Conservation (phyloP, 352 stramenopile genomes). For the Globisporangium nagaii region DNA sequence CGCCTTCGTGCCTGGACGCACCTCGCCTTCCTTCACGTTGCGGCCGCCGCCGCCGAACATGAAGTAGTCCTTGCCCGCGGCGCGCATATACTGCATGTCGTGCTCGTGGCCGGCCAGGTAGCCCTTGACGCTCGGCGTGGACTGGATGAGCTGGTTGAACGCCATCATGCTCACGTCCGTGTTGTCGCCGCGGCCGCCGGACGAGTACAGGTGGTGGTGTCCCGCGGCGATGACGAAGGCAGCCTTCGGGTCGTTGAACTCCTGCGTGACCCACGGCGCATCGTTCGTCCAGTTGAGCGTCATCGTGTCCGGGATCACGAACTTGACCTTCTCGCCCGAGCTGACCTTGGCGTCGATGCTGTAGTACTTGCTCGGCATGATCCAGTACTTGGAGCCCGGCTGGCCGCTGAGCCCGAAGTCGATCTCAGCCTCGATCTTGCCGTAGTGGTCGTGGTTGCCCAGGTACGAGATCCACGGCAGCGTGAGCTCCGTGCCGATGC, state of each 20-base stretch:
- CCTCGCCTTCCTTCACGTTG: constrained; percentile 1
- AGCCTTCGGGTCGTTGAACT: constrained; percentile 18
- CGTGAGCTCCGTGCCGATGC: constrained; percentile 25
- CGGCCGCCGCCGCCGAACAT: constrained; percentile 12
- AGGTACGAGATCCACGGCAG: constrained; percentile 33
- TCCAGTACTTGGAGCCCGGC: constrained; percentile 25
- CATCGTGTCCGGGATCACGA: constrained; percentile 25
- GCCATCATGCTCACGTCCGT: constrained; percentile 3
- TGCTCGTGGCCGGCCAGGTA: constrained; percentile 10
- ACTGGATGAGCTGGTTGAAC: constrained; percentile 7
- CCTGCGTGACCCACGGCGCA: constrained; percentile 17
- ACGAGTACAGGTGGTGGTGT: constrained; percentile 12
- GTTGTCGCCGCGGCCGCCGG: constrained; percentile 10
- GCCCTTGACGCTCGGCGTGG: constrained; percentile 3
- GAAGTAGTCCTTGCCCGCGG: constrained; percentile 5
- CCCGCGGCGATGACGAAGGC: constrained; percentile 12
- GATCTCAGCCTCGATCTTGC: constrained; percentile 29
- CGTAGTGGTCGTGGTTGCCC: constrained; percentile 38
- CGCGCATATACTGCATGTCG: constrained; percentile 11
- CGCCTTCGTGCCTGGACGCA: constrained; percentile 2
- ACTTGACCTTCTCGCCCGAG: constrained; percentile 21
- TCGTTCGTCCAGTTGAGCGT: constrained; percentile 19
- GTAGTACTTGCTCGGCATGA: constrained; percentile 35
- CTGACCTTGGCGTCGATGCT: constrained; percentile 19
- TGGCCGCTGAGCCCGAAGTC: constrained; percentile 14